phyloP scores from a whole-genome alignment of 176 grass and related monocot genomes.

The Aegilops bicornis region DNA sequence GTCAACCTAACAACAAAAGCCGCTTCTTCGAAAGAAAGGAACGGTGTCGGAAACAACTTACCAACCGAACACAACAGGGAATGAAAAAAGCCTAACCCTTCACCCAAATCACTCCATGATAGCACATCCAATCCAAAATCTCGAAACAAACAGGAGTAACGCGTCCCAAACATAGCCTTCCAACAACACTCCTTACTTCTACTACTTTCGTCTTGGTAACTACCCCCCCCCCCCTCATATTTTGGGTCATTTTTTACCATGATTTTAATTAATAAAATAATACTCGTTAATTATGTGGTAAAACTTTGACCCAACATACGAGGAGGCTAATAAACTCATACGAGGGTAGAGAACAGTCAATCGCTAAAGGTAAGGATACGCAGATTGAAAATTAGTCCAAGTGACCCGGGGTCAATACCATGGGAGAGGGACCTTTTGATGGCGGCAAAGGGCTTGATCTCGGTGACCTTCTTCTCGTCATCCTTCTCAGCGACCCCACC shows the following conservation, averaged over 20 bases:
- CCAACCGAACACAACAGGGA: background rate
- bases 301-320: too few relatives aligned
- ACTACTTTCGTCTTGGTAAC: too few relatives aligned
- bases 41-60: background rate
- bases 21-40: background rate
- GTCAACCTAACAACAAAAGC: background rate
- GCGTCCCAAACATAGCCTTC: background rate
- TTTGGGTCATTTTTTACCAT: too few relatives aligned
- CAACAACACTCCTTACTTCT: background rate
- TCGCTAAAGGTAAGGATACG: background rate
- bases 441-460: conserved; percentile 41
- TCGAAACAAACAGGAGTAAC: background rate
- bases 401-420: conserved; percentile 24
- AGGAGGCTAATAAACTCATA: background rate
- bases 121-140: background rate
- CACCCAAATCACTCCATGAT: background rate
- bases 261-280: too few relatives aligned
- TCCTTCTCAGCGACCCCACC: background rate
- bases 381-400: background rate
- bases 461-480: conserved; percentile 33
- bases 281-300: too few relatives aligned
- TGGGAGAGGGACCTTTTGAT: conserved; percentile 37
- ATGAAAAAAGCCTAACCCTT: background rate
- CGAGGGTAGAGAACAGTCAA: background rate
- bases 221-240: too few relatives aligned